Conservation (phyloP, 2,329 filamentous ascomycete genomes). For the Hymenoscyphus salicellus region DNA sequence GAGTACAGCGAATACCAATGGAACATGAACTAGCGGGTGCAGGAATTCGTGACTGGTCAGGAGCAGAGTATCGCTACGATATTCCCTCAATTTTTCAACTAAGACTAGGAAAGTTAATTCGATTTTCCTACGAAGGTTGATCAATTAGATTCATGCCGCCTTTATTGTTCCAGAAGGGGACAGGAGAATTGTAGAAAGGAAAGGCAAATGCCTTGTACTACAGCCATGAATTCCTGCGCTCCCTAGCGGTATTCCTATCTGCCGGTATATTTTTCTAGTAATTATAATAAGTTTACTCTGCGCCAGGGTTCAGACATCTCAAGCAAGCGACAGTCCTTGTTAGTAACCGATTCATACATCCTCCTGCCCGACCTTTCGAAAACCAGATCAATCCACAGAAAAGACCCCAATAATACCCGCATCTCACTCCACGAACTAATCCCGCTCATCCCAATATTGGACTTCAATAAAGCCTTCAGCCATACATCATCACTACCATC, state of each 20-base stretch:
- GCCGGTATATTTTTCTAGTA: no score
- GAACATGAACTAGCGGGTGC: neutral
- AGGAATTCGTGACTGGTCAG: no score
- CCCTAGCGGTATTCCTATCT: no score
- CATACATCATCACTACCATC: neutral
- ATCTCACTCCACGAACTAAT: neutral
- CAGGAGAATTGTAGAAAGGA: no score
- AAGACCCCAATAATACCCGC: neutral
- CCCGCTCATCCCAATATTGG: neutral
- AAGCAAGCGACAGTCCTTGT: neutral
- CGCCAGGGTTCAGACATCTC: neutral
- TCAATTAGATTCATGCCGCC: no score
- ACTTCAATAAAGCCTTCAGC: neutral
- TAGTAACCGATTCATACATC: neutral
- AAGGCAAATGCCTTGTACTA: no score
- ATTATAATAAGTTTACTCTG: neutral
- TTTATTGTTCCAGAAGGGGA: no score
- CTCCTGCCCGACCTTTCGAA: neutral
- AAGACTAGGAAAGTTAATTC: no score
- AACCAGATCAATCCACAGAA: neutral
- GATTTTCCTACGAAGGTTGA: no score
- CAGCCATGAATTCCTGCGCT: no score
- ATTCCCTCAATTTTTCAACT: neutral
- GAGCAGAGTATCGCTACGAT: no score
- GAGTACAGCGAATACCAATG: slow-evolving; percentile 2